Evolutionary conservation across 805 yeast species (phyloP).

Genomic region (Yamadazyma ubonensis): DNA sequence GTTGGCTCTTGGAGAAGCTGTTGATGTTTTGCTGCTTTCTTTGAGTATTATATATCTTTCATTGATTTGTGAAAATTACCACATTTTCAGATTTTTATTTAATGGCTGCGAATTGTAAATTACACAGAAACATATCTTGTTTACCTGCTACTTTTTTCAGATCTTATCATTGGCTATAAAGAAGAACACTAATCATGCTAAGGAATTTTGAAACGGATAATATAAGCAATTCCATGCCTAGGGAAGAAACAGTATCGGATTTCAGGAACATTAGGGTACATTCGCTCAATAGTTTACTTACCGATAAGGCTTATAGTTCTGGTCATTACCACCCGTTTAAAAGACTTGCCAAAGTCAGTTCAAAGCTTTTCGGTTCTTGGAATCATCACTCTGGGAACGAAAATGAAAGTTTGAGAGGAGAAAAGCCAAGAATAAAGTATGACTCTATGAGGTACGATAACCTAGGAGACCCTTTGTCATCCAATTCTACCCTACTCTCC

Average conservation of each 20-base stretch:
- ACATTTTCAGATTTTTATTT: no score
- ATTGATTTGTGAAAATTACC: no score
- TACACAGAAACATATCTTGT: no score
- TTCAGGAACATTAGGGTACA: constrained; percentile 10
- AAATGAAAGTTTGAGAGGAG: not conserved
- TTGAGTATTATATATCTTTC: no score
- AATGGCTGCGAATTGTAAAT: no score
- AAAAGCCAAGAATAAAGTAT: not conserved
- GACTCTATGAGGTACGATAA: not conserved
- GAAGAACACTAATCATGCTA: not conserved
- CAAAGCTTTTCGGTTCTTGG: constrained; percentile 9
- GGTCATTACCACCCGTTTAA: not conserved
- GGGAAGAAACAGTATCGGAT: not conserved
- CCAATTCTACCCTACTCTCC: no score
- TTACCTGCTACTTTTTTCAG: no score
- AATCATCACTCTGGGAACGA: not conserved
- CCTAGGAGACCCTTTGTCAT: no score
- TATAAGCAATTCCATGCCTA: no score
- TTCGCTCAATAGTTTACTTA: constrained; percentile 15
- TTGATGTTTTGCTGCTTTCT: no score
- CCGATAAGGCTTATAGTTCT: constrained; percentile 11
- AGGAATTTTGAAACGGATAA: not conserved
- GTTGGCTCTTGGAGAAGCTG: not conserved
- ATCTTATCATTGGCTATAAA: no score
- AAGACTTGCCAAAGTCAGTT: constrained; percentile 3